phyloP scores from a whole-genome alignment of 192 early-diverging fungal genomes.

The Rhizoclosmatium globosum region DNA sequence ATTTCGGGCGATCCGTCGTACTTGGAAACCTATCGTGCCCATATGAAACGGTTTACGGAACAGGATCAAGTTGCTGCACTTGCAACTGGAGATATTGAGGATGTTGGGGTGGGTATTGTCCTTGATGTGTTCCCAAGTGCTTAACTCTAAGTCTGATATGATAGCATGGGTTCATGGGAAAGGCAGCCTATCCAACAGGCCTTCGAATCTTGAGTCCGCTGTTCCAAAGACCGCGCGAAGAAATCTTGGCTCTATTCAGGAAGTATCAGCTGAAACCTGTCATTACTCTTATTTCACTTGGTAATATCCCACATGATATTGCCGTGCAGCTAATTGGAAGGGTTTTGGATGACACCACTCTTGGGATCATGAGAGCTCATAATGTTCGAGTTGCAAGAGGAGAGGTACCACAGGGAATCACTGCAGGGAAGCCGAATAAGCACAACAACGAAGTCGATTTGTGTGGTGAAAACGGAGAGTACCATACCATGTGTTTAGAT shows the following conservation, averaged over 20 bases:
- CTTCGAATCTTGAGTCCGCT: constrained; percentile 17
- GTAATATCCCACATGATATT: background rate
- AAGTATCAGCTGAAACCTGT: constrained; percentile 2
- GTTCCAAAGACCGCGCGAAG: background rate
- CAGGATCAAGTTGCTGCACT: background rate
- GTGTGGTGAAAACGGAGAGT: constrained; percentile 75
- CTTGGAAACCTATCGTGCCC: background rate
- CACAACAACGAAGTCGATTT: constrained; percentile 52
- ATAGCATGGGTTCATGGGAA: constrained; percentile 14
- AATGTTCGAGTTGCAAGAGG: constrained; percentile 5
- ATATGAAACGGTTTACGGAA: background rate
- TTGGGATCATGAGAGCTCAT: background rate
- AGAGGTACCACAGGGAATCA: background rate
- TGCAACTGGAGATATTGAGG: constrained; percentile 25
- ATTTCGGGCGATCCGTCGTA: background rate
- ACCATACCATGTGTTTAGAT: constrained; percentile 73
- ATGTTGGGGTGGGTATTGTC: background rate
- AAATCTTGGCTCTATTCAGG: background rate
- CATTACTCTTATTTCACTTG: constrained; percentile 14
- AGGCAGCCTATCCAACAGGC: constrained; percentile 5
- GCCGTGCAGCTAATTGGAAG: constrained; percentile 16
- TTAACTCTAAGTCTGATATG: background rate
- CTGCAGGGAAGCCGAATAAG: constrained; percentile 16
- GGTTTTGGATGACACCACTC: background rate
- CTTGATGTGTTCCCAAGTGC: background rate